A percentile compares a stretch with the other conserved stretches of the same genome.
phyloP scores from a whole-genome alignment of 192 early-diverging fungal species.

The Dissophora ornata region DNA sequence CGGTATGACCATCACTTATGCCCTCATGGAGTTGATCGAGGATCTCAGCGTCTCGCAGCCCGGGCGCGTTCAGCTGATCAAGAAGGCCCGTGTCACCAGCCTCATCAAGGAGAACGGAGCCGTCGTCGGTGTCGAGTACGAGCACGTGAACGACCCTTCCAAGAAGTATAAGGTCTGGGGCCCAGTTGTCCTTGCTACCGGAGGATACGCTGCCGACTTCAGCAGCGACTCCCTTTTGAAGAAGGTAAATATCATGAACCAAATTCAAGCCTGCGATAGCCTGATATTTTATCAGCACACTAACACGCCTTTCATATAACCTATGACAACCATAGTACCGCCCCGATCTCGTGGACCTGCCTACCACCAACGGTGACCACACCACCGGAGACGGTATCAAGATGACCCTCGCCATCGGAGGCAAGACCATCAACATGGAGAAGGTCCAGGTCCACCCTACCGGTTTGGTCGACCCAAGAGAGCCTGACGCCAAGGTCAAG shows the following conservation, averaged over 20 bases:
- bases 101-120: constrained; percentile 73
- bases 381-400: constrained; percentile 96
- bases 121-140: constrained; percentile 88
- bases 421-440: constrained; percentile 92
- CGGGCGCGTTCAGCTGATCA: constrained; percentile 80
- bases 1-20: constrained; percentile 96
- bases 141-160: constrained; percentile 62
- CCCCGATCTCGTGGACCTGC: constrained; percentile 74
- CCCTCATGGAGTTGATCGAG: constrained; percentile 85
- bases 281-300: not conserved
- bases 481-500: constrained; percentile 91
- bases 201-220: constrained; percentile 96
- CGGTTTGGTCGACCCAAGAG: constrained; percentile 90
- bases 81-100: constrained; percentile 84
- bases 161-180: constrained; percentile 71
- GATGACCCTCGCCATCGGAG: constrained; percentile 83
- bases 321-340: constrained; percentile 63
- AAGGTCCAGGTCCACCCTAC: constrained; percentile 99
- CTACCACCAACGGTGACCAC: constrained; percentile 96
- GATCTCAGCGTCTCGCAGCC: constrained; percentile 73
- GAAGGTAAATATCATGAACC: constrained; percentile 49
- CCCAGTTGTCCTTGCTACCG: constrained; percentile 91
- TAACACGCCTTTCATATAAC: no score
- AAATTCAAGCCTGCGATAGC: not conserved
- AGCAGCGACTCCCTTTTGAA: constrained; percentile 78